These are phyloP conservation scores for Trichoderma sp. DNA, from an alignment of 2,329 filamentous ascomycete genomes.

Conservation along the genomic window DNA sequence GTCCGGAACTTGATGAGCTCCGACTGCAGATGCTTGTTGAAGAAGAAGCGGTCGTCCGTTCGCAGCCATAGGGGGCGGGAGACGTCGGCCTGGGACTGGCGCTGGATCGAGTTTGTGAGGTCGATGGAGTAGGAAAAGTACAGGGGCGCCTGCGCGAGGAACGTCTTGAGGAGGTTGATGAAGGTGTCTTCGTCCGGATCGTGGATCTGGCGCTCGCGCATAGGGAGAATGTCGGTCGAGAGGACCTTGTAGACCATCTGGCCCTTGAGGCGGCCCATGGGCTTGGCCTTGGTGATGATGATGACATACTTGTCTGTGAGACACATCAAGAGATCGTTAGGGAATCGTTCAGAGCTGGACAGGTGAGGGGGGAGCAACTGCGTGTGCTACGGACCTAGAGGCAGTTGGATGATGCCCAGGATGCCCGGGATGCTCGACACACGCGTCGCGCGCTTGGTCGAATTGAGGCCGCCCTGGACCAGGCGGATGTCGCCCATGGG, in stretches of 20 bases:
- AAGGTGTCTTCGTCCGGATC: conserved; percentile 95
- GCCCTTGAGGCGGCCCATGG: conserved; percentile 87
- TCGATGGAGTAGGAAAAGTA: conserved; percentile 99
- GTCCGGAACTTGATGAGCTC: conserved; percentile 88
- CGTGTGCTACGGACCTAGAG: conserved; percentile 69
- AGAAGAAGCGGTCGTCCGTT: conserved; percentile 97
- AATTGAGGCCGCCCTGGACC: conserved; percentile 74
- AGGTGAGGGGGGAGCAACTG: no score
- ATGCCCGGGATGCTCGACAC: conserved; percentile 96
- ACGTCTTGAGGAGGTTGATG: conserved; percentile 75
- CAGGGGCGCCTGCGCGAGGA: conserved; percentile 84
- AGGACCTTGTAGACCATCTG: conserved; percentile 95
- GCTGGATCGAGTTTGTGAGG: conserved; percentile 94
- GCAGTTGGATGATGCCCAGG: conserved; percentile 87
- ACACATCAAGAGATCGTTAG: neutral
- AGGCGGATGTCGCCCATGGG: conserved; percentile 89
- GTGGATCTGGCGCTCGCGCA: conserved; percentile 87
- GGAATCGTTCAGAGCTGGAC: neutral
- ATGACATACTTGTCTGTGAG: conserved; percentile 86
- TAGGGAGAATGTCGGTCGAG: conserved; percentile 87
- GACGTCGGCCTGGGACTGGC: conserved; percentile 76
- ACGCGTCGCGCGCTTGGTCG: conserved; percentile 68
- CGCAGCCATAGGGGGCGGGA: conserved; percentile 82
- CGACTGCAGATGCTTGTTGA: conserved; percentile 91
- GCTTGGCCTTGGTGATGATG: conserved; percentile 90